These are phyloP conservation scores for Metarhizium rileyi DNA, from an alignment of 2,329 filamentous ascomycete species.

Conservation along the genomic window DNA sequence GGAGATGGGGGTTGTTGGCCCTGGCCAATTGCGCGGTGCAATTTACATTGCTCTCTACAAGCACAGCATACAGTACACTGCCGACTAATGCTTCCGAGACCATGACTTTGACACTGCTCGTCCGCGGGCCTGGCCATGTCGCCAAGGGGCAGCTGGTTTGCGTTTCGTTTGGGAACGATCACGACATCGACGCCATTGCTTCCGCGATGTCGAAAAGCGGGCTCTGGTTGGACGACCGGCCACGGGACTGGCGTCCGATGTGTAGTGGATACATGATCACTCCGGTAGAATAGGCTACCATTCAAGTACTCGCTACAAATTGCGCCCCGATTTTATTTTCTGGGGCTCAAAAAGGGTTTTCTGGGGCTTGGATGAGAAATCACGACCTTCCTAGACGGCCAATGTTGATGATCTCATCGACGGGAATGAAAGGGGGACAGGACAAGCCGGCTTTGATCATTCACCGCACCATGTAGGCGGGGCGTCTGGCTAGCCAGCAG, in stretches of 20 bases:
- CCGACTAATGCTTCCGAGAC: neutral
- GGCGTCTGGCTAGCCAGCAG: neutral
- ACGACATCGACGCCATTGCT: slow-evolving; percentile 44
- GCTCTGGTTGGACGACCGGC: slow-evolving; percentile 26
- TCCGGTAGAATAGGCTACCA: no score
- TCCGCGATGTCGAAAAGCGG: slow-evolving; percentile 29
- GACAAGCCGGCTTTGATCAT: neutral
- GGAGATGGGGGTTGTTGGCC: neutral
- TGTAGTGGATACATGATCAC: slow-evolving; percentile 5
- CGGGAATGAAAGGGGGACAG: neutral
- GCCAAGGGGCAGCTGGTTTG: slow-evolving; percentile 13
- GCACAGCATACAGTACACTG: slow-evolving; percentile 5
- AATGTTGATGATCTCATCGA: slow-evolving; percentile 5
- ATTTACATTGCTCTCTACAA: neutral
- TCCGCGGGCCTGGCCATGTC: no score
- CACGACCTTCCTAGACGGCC: neutral
- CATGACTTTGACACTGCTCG: no score
- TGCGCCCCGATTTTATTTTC: slow-evolving; percentile 2
- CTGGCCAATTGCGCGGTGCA: neutral
- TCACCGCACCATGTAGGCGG: neutral
- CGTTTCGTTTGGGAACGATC: slow-evolving; percentile 29
- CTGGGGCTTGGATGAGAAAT: slow-evolving; percentile 3
- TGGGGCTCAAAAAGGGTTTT: slow-evolving; percentile 4
- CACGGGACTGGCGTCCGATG: slow-evolving; percentile 10
- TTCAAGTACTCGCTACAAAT: slow-evolving; percentile 2